Evolutionary conservation across 2,329 filamentous ascomycete genomes (phyloP).

Genomic region (Aspergillus aculeatus): DNA sequence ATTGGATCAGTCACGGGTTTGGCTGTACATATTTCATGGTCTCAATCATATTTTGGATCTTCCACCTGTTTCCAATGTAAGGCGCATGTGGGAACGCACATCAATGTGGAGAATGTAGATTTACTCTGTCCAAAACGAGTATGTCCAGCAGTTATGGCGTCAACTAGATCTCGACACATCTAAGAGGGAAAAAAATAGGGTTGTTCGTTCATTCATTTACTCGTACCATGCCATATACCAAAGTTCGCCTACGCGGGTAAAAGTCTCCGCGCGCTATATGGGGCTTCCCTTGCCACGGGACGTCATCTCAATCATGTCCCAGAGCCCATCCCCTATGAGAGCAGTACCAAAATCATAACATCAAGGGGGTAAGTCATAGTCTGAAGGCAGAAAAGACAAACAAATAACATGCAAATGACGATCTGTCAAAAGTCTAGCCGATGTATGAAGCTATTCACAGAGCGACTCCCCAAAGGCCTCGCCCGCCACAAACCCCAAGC

Average conservation of each 20-base stretch:
- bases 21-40: neutral
- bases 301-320: neutral
- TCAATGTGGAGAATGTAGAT: no score
- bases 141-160: no score
- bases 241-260: slow-evolving; percentile 1
- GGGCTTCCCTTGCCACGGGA: neutral
- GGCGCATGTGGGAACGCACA: no score
- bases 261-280: neutral
- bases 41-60: neutral
- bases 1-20: neutral
- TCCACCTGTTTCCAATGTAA: no score
- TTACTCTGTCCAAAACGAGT: no score
- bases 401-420: slow-evolving; percentile 5
- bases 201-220: slow-evolving; percentile 34
- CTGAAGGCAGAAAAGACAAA: slow-evolving; percentile 10
- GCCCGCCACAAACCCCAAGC: slow-evolving; percentile 48
- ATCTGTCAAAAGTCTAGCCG: slow-evolving; percentile 9
- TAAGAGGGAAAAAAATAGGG: neutral
- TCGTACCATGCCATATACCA: slow-evolving; percentile 26
- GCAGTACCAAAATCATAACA: neutral
- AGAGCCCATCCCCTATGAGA: neutral
- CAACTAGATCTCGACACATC: no score
- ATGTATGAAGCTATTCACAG: slow-evolving; percentile 27
- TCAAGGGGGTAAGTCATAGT: neutral
- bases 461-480: slow-evolving; percentile 46